Base-by-base conservation (phyloP, 371 early-diverging fungal species). In the Parasitella parasitica region DNA sequence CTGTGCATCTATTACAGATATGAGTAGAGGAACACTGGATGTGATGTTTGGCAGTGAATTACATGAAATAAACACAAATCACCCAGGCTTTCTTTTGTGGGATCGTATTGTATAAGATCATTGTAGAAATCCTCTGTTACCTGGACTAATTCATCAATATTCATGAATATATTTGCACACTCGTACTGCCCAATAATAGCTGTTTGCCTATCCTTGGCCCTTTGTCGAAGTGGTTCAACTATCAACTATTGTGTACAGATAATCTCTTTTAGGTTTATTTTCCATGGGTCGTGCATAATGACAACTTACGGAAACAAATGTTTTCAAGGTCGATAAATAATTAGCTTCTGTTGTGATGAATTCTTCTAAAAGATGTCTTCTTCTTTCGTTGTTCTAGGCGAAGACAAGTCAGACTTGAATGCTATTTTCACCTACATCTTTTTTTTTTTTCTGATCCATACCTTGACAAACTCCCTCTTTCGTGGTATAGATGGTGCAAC, bases 81-180 rank as follows among this genome's bases (percentile, higher is more conserved):
- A 34, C 69, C 69, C n/a, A 69, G 27, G 9, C 39, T 35, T 15
- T 20, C 16, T 0, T 36, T 26, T 4, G 46, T 13, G 13, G 49
- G 24, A 34, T 49, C 20, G 35, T 39, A 53, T 13, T 60, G 28
- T 6, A 55, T 34, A 6, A 69, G 37, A 13, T 66, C 61, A 3
- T 52, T 36, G 36, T 60, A 60, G 38, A 69, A 66, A n/a, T 50
- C 52, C 11, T 59, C 34, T 4, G 66, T 66, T 6, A 65, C 69
- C 18, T 55, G 41, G 8, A 60, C 49, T 12, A 69, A 26, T 48
- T 69, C 67, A 30, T 66, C 69, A 52, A 69, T 66, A 46, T 69
- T 69, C 59, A 69, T 66, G 34, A 69, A 69, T 2, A 69, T 69
- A 15, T 69, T 65, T 50, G 59, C 51, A 24, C 61, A 64, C 35